Percentiles rank a stretch among this genome's conserved stretches.
Evolutionary conservation across 345 rosid species (phyloP).

Genomic region (Hevea brasiliensis): DNA sequence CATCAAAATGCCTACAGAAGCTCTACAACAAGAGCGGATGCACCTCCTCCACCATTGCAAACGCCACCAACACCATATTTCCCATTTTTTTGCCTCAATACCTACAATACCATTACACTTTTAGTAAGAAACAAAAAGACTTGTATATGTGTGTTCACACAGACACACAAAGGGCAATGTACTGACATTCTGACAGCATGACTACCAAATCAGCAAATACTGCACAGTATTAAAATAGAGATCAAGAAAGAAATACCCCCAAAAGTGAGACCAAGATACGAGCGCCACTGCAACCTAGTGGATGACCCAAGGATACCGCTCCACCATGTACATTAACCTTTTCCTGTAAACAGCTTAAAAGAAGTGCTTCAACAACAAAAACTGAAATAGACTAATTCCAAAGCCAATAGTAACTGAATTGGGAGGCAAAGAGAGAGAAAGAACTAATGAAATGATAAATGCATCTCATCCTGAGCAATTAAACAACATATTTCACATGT

Average conservation of each 20-base stretch:
- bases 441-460: not conserved
- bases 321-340: constrained; percentile 91
- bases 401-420: not conserved
- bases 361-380: not conserved
- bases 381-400: not conserved
- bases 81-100: constrained; percentile 70
- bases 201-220: not conserved
- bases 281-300: constrained; percentile 98
- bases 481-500: not conserved
- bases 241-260: constrained; percentile 56
- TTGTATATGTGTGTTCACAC: not conserved
- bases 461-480: not conserved
- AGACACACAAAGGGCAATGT: not conserved
- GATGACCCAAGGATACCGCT: constrained; percentile 95
- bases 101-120: constrained; percentile 35
- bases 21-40: constrained; percentile 86
- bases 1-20: constrained; percentile 55
- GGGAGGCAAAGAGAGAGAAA: too few relatives aligned
- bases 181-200: not conserved
- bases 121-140: not conserved
- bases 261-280: constrained; percentile 90
- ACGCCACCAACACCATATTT: constrained; percentile 88
- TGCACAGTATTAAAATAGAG: not conserved
- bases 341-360: constrained; percentile 48
- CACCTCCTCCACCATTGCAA: constrained; percentile 99